Evolutionary conservation across 768 basidiomycete species (phyloP).

Genomic region (Kockovaella imperatae): DNA sequence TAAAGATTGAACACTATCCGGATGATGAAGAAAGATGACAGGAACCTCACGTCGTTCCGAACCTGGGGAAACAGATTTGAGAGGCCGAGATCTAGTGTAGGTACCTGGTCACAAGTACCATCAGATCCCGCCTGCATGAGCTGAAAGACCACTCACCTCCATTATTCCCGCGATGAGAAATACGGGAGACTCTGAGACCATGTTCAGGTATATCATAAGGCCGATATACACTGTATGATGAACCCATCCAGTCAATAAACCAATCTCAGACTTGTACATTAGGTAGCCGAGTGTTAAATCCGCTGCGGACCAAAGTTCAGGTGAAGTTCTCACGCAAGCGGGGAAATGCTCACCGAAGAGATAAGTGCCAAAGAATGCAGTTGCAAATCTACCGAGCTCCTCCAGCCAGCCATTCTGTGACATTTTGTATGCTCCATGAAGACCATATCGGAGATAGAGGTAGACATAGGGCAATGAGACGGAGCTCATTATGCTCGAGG

Average conservation of each 20-base stretch:
- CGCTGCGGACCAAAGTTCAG: no score
- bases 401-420: conserved; percentile 27
- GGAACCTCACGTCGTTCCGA: conserved; percentile 53
- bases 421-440: conserved; percentile 37
- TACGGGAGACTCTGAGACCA: conserved; percentile 47
- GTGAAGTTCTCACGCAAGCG: not conserved
- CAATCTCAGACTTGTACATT: conserved; percentile 49
- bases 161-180: conserved; percentile 50
- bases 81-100: conserved; percentile 53
- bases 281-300: conserved; percentile 7
- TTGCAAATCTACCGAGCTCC: conserved; percentile 35
- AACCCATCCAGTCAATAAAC: conserved; percentile 55
- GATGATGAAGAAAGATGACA: conserved; percentile 51
- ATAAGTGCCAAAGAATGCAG: conserved; percentile 50
- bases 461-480: conserved; percentile 48
- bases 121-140: no score
- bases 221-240: conserved; percentile 51
- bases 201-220: conserved; percentile 47
- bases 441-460: conserved; percentile 31
- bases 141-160: conserved; percentile 45
- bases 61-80: conserved; percentile 49
- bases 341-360: conserved; percentile 44
- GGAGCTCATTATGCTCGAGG: conserved; percentile 48
- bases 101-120: conserved; percentile 40
- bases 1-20: conserved; percentile 51